phyloP scores from a whole-genome alignment of 805 yeast genomes.

The Tetrapisispora nanseiensis region DNA sequence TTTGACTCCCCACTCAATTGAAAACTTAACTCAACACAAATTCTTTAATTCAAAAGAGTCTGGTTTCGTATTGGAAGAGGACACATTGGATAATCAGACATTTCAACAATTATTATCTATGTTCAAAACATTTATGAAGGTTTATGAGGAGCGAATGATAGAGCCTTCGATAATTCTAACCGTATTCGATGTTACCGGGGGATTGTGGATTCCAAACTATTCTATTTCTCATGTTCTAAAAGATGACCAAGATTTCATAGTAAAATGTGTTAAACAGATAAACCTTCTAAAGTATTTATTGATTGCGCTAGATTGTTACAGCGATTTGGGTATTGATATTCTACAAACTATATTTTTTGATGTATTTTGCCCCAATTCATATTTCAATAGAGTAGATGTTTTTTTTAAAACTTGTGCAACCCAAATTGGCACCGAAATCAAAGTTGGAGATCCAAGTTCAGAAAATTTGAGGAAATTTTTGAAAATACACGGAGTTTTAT shows the following conservation, averaged over 20 bases:
- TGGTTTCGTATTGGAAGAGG: not conserved
- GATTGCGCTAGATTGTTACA: conserved; percentile 71
- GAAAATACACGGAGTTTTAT: conserved; percentile 72
- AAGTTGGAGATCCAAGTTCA: not conserved
- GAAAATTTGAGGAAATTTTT: conserved; percentile 43
- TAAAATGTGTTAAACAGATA: conserved; percentile 59
- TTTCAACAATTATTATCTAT: conserved; percentile 1
- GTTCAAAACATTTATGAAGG: not conserved
- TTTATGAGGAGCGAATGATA: not conserved
- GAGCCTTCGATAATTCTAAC: conserved; percentile 29
- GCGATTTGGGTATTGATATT: conserved; percentile 76
- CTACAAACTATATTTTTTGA: conserved; percentile 77
- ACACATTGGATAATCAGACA: not conserved
- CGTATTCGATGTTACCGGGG: conserved; percentile 61
- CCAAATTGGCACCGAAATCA: not conserved
- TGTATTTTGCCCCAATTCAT: conserved; percentile 66
- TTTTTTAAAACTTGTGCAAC: not conserved
- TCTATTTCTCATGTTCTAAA: conserved; percentile 47
- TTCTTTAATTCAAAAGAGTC: too few relatives aligned
- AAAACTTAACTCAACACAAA: not conserved
- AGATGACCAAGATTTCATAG: conserved; percentile 41
- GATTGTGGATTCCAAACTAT: conserved; percentile 57
- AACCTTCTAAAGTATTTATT: conserved; percentile 80
- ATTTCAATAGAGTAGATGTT: conserved; percentile 13
- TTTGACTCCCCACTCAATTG: conserved; percentile 3